Conservation (phyloP, 768 basidiomycete genomes). For the Boletus sp. region DNA sequence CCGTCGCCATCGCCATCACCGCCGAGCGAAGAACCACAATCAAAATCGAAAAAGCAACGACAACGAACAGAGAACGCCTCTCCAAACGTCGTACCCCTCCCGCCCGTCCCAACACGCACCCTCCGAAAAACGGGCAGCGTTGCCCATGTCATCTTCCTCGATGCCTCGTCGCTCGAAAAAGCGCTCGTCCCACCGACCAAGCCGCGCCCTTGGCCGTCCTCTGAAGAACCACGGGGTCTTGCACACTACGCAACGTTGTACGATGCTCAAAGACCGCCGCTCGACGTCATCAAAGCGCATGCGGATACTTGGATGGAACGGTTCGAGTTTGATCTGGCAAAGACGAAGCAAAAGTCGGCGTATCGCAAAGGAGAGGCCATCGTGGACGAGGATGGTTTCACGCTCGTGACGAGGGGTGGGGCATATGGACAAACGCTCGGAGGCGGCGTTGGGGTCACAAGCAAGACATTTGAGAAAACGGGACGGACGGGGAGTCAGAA, state of each 20-base stretch:
- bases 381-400: slow-evolving; percentile 94
- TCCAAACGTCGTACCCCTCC: slow-evolving; percentile 63
- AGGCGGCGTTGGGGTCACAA: slow-evolving; percentile 67
- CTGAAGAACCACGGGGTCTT: slow-evolving; percentile 64
- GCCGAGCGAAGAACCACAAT: slow-evolving; percentile 15
- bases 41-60: slow-evolving; percentile 34
- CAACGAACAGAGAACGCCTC: slow-evolving; percentile 23
- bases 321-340: slow-evolving; percentile 64
- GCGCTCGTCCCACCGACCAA: slow-evolving; percentile 54
- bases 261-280: slow-evolving; percentile 67
- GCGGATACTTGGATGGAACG: slow-evolving; percentile 76
- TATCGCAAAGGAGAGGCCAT: slow-evolving; percentile 84
- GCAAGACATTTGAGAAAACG: slow-evolving; percentile 50
- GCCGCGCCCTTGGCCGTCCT: slow-evolving; percentile 62
- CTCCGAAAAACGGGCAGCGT: slow-evolving; percentile 62
- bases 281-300: slow-evolving; percentile 71
- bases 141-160: slow-evolving; percentile 73
- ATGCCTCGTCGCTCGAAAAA: slow-evolving; percentile 66
- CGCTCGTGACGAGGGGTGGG: slow-evolving; percentile 89
- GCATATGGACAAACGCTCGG: slow-evolving; percentile 87
- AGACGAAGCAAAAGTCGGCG: slow-evolving; percentile 57
- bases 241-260: slow-evolving; percentile 69
- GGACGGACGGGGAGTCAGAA: slow-evolving; percentile 38
- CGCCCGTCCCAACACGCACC: slow-evolving; percentile 48
- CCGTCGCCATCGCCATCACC: neutral